phyloP scores from a whole-genome alignment of 2,329 filamentous ascomycete genomes.

The Trichophyton verrucosum region DNA sequence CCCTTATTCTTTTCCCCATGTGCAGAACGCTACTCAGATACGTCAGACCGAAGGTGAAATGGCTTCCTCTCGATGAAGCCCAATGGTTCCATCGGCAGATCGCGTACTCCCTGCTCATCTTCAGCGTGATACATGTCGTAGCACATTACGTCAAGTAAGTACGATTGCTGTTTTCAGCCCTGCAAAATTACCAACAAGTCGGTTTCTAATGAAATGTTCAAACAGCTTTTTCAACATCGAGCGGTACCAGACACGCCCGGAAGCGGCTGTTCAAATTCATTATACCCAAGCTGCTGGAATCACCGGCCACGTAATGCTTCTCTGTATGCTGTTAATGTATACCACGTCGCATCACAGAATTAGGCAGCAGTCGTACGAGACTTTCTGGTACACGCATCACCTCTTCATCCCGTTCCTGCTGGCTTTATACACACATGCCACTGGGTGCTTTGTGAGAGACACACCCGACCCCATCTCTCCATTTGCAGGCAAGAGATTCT shows the following conservation, averaged over 20 bases:
- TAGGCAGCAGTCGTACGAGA: constrained; percentile 92
- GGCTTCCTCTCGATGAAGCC: constrained; percentile 88
- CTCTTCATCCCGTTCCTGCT: constrained; percentile 95
- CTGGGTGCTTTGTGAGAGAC: constrained; percentile 92
- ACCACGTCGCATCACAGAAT: constrained; percentile 89
- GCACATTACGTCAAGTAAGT: constrained; percentile 89
- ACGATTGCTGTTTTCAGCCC: background rate
- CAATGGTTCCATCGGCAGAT: constrained; percentile 94
- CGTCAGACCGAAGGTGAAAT: constrained; percentile 74
- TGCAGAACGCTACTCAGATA: constrained; percentile 80
- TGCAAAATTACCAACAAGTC: background rate
- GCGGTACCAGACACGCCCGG: constrained; percentile 63
- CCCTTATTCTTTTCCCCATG: constrained; percentile 84
- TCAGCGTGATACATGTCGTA: constrained; percentile 61
- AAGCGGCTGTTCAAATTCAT: constrained; percentile 78
- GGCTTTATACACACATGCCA: constrained; percentile 88
- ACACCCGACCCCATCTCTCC: constrained; percentile 60
- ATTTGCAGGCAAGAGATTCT: constrained; percentile 70
- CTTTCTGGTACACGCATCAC: constrained; percentile 98
- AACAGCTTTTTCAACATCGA: constrained; percentile 89
- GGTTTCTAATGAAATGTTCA: constrained; percentile 17
- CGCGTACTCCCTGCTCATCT: constrained; percentile 77
- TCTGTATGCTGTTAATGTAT: constrained; percentile 99
- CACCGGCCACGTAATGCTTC: constrained; percentile 91
- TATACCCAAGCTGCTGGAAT: constrained; percentile 81